Conservation (phyloP, 345 rosid species). For the Eutrema yunnanense region DNA sequence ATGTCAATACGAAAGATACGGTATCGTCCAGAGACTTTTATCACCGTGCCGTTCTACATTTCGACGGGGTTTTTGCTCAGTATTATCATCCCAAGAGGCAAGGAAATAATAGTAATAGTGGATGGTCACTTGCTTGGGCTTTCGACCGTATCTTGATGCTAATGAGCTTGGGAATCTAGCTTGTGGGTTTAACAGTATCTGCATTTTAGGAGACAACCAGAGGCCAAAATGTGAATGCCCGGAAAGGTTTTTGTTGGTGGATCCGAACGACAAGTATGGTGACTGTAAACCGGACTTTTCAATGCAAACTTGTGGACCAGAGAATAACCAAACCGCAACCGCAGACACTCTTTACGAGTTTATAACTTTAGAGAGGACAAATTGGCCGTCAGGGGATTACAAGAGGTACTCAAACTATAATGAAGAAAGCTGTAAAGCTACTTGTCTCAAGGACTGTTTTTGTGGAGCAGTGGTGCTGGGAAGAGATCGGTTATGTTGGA, state of each 20-base stretch:
- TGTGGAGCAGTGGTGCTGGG: conserved; percentile 47
- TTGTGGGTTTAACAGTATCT: conserved; percentile 58
- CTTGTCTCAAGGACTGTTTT: conserved; percentile 48
- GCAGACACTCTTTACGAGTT: conserved; percentile 15
- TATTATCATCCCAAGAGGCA: conserved; percentile 42
- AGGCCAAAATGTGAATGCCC: conserved; percentile 50
- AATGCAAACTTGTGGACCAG: conserved; percentile 32
- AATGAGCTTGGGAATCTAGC: conserved; percentile 33
- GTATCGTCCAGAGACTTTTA: conserved; percentile 20
- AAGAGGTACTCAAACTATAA: conserved; percentile 10
- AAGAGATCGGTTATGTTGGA: conserved; percentile 32
- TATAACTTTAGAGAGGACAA: conserved; percentile 16
- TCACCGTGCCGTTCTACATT: conserved; percentile 45
- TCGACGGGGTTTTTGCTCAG: conserved; percentile 51
- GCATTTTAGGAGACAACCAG: conserved; percentile 28
- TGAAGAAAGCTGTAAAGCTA: conserved; percentile 43
- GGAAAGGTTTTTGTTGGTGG: conserved; percentile 31
- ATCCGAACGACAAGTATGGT: conserved; percentile 28
- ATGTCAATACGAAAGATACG: neutral
- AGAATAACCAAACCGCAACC: neutral
- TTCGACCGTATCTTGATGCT: neutral
- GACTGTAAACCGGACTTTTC: conserved; percentile 41
- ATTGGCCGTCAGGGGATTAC: conserved; percentile 44
- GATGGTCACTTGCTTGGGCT: conserved; percentile 34
- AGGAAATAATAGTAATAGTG: neutral